phyloP scores from a whole-genome alignment of 495 filamentous ascomycete genomes.

The Schizothecium vesticola region DNA sequence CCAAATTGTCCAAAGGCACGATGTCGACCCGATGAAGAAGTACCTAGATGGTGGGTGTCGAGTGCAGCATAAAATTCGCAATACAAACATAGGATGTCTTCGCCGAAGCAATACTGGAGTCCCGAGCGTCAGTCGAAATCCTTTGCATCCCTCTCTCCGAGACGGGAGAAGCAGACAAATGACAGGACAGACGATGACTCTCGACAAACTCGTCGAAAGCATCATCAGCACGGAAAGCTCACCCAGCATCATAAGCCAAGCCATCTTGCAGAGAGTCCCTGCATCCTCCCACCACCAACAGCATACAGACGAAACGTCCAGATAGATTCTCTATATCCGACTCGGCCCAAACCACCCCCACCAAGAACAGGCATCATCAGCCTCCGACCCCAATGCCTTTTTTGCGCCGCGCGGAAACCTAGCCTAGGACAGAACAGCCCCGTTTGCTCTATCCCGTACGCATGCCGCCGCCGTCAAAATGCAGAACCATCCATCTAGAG shows the following conservation, averaged over 20 bases:
- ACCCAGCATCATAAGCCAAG: background rate
- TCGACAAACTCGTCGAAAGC: background rate
- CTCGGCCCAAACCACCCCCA: background rate
- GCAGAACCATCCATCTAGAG: background rate
- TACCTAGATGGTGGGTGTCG: background rate
- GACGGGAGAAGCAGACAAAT: background rate
- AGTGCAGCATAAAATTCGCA: background rate
- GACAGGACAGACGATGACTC: background rate
- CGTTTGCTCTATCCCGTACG: background rate
- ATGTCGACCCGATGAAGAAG: background rate
- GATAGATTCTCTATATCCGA: conserved; percentile 1
- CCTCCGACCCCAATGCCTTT: conserved; percentile 19
- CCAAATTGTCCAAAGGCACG: background rate
- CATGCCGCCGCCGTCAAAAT: background rate
- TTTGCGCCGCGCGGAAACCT: conserved; percentile 11
- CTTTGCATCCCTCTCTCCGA: background rate
- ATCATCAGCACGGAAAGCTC: background rate
- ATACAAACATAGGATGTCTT: background rate
- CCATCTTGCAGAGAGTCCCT: background rate
- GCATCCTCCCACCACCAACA: background rate
- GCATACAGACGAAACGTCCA: background rate
- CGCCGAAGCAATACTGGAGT: background rate
- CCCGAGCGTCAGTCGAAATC: background rate
- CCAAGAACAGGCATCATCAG: conserved; percentile 15
- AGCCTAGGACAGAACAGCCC: conserved; percentile 3